These are phyloP conservation scores for Blastobotrys proliferans DNA, from an alignment of 1,139 yeast species.

Conservation along the genomic window DNA sequence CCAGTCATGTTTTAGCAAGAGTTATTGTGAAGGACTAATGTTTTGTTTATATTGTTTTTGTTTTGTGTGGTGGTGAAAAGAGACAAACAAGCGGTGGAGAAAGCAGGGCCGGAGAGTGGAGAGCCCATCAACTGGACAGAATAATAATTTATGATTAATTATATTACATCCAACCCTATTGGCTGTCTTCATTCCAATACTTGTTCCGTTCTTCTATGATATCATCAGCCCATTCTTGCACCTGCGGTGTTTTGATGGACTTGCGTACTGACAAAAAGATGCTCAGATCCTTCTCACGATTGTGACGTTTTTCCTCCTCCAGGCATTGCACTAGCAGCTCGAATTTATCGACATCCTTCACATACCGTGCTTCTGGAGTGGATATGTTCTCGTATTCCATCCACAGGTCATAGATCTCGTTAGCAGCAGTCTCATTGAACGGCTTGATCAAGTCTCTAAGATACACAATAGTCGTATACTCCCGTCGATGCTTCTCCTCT, in stretches of 20 bases:
- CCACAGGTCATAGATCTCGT: conserved; percentile 73
- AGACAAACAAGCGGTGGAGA: neutral
- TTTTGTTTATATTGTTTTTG: neutral
- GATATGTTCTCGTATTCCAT: conserved; percentile 84
- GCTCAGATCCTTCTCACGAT: conserved; percentile 52
- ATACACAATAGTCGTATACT: conserved; percentile 66
- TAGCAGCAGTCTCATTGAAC: conserved; percentile 60
- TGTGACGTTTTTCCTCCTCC: conserved; percentile 71
- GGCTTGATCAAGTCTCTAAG: conserved; percentile 57
- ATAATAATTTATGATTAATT: no score
- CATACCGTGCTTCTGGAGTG: conserved; percentile 78
- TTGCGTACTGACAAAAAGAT: conserved; percentile 66
- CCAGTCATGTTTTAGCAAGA: neutral
- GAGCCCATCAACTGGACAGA: no score
- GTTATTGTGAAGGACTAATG: neutral
- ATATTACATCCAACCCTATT: neutral
- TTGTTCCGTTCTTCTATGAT: conserved; percentile 54
- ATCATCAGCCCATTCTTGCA: conserved; percentile 66
- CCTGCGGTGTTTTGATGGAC: conserved; percentile 68
- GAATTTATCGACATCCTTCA: conserved; percentile 90
- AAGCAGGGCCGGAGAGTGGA: neutral
- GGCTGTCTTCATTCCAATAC: no score
- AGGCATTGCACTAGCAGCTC: conserved; percentile 88
- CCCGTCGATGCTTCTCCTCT: conserved; percentile 76
- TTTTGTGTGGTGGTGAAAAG: neutral